phyloP scores from a whole-genome alignment of 306 rosid species.

The Medicago lupulina region DNA sequence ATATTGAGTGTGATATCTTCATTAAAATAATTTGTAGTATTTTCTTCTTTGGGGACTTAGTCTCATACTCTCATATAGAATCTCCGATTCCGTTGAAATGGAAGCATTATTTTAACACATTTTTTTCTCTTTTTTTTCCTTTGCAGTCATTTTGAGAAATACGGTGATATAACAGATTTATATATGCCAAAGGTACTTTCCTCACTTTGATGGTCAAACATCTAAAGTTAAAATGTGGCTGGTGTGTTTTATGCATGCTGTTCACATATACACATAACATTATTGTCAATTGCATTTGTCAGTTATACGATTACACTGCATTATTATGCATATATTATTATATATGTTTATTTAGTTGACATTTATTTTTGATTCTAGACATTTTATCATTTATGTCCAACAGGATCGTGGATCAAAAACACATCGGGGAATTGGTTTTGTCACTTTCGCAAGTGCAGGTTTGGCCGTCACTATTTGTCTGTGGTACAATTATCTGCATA shows the following conservation, averaged over 20 bases:
- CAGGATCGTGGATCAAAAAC: slow-evolving; percentile 92
- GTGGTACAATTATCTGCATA: slow-evolving; percentile 22
- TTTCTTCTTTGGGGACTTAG: not conserved
- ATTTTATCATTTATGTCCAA: slow-evolving; percentile 31
- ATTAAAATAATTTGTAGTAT: not conserved
- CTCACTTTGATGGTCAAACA: slow-evolving; percentile 26
- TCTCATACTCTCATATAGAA: not conserved
- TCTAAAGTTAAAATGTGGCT: slow-evolving; percentile 20
- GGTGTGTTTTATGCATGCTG: slow-evolving; percentile 10
- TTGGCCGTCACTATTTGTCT: slow-evolving; percentile 36
- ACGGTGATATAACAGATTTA: slow-evolving; percentile 95
- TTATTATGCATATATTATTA: not conserved
- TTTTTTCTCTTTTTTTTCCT: slow-evolving; percentile 1
- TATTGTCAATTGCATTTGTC: not conserved
- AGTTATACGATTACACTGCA: slow-evolving; percentile 16
- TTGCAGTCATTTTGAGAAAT: slow-evolving; percentile 95
- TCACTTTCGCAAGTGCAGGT: slow-evolving; percentile 96
- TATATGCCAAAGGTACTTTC: slow-evolving; percentile 94
- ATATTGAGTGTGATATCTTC: slow-evolving; percentile 38
- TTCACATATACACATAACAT: not conserved
- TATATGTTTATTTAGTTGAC: not conserved
- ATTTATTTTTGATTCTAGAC: slow-evolving; percentile 12
- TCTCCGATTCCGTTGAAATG: slow-evolving; percentile 22
- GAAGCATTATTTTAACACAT: slow-evolving; percentile 6
- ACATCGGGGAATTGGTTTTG: slow-evolving; percentile 97